Conservation (phyloP, 805 yeast genomes). For the Saccharomycopsis synnaedendra region DNA sequence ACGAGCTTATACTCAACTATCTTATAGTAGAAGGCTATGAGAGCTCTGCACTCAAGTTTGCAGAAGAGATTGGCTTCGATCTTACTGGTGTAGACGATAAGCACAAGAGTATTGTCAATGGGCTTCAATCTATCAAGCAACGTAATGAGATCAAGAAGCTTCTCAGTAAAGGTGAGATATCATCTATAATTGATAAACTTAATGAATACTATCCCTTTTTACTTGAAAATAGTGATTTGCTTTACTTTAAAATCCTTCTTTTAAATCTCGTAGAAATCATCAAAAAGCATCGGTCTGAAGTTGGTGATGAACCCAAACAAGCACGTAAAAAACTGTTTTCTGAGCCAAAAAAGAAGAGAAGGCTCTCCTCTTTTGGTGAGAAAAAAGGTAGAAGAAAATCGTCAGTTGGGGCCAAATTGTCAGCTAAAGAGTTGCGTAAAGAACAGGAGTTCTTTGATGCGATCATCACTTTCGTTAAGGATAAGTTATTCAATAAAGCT, state of each 20-base stretch:
- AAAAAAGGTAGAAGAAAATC: conserved; percentile 13
- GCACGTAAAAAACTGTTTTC: neutral
- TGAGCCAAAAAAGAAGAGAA: conserved; percentile 6
- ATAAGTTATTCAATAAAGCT: conserved; percentile 50
- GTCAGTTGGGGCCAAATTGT: neutral
- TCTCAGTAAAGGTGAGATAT: conserved; percentile 50
- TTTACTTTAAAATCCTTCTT: conserved; percentile 65
- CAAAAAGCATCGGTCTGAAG: conserved; percentile 32
- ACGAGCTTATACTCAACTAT: conserved; percentile 55
- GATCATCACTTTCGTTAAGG: conserved; percentile 48
- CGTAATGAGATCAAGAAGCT: conserved; percentile 42
- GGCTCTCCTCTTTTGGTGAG: conserved; percentile 7
- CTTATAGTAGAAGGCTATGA: conserved; percentile 71
- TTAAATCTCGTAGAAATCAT: conserved; percentile 76
- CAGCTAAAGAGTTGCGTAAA: conserved; percentile 16
- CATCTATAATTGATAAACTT: conserved; percentile 43
- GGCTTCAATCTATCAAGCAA: conserved; percentile 38
- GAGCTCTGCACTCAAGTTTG: conserved; percentile 50
- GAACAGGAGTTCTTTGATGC: conserved; percentile 40
- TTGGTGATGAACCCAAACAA: conserved; percentile 3
- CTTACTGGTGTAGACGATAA: neutral
- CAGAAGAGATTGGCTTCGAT: conserved; percentile 38
- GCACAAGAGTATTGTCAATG: conserved; percentile 20
- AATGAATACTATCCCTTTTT: conserved; percentile 53
- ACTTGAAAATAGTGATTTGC: conserved; percentile 46